Conservation (phyloP, 169 alveolate species). For the Neospora caninum region DNA sequence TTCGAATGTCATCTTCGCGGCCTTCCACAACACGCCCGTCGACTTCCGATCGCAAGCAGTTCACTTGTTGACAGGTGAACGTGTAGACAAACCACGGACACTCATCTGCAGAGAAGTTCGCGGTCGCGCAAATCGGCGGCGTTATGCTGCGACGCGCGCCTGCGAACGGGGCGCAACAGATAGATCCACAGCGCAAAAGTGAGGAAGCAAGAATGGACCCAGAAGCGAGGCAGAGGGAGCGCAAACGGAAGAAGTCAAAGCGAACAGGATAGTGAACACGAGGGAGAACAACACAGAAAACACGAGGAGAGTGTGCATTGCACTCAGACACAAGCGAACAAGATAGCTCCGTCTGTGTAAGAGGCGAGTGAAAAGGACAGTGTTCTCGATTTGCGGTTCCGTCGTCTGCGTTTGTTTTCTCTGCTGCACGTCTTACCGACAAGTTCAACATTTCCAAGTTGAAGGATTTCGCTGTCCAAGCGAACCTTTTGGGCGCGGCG, state of each 20-base stretch:
- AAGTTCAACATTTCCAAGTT: conserved; percentile 84
- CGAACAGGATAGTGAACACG: background rate
- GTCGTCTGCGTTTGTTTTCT: no score
- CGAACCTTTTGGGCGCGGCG: conserved; percentile 78
- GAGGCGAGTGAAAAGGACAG: no score
- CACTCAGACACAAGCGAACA: no score
- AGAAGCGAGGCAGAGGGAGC: background rate
- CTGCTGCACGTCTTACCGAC: conserved; percentile 74
- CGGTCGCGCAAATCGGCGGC: conserved; percentile 6
- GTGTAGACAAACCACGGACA: conserved; percentile 90
- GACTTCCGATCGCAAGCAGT: conserved; percentile 80
- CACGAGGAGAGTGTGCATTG: background rate
- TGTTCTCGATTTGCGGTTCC: no score
- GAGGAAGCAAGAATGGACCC: background rate
- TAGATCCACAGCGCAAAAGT: background rate
- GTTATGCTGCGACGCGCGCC: conserved; percentile 63
- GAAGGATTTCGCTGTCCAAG: conserved; percentile 84
- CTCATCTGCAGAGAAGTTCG: conserved; percentile 70
- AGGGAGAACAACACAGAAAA: background rate
- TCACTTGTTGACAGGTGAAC: conserved; percentile 89
- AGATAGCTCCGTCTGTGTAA: no score
- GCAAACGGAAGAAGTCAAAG: background rate
- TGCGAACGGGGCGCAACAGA: background rate
- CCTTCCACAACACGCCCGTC: conserved; percentile 79
- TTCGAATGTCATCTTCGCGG: conserved; percentile 87